Percentiles rank a stretch among this genome's conserved stretches.
These are phyloP conservation scores for Epichloe glyceriae DNA, from an alignment of 2,329 filamentous ascomycete species.

Conservation along the genomic window DNA sequence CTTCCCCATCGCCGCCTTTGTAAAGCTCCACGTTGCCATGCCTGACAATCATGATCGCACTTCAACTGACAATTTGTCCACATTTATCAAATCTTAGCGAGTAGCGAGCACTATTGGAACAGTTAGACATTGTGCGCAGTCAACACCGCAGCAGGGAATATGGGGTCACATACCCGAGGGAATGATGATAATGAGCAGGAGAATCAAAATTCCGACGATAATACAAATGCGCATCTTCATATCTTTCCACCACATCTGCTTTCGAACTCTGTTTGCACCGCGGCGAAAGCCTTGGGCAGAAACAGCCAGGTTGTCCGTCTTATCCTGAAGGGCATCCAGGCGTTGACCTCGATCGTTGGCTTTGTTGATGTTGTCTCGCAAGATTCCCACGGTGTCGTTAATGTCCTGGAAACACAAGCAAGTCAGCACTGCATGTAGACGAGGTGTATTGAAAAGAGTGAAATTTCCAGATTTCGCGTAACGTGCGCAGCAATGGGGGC, in stretches of 20 bases:
- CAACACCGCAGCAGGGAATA: not conserved
- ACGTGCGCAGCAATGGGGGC: too few relatives aligned
- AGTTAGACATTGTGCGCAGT: not conserved
- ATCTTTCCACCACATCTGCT: slow-evolving; percentile 99
- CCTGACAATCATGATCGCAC: not conserved
- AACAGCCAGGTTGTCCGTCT: slow-evolving; percentile 85
- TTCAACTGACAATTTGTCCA: slow-evolving; percentile 1
- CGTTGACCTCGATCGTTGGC: slow-evolving; percentile 85
- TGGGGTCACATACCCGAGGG: slow-evolving; percentile 55
- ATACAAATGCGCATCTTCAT: slow-evolving; percentile 99
- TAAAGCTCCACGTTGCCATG: not conserved
- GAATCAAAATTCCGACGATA: slow-evolving; percentile 77
- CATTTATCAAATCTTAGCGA: slow-evolving; percentile 14
- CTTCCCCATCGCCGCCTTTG: not conserved
- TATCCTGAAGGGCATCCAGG: slow-evolving; percentile 79
- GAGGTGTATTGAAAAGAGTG: too few relatives aligned
- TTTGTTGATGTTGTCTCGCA: slow-evolving; percentile 97
- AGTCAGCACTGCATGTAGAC: slow-evolving; percentile 4
- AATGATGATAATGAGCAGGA: slow-evolving; percentile 89
- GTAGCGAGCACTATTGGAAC: slow-evolving; percentile 22
- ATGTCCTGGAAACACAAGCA: slow-evolving; percentile 59
- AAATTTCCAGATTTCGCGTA: too few relatives aligned
- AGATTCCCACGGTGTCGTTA: slow-evolving; percentile 84
- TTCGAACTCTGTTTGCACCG: slow-evolving; percentile 89
- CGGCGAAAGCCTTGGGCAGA: slow-evolving; percentile 93